Base-by-base conservation (phyloP, 441 rosid genomes). In the Populus hybrid region DNA sequence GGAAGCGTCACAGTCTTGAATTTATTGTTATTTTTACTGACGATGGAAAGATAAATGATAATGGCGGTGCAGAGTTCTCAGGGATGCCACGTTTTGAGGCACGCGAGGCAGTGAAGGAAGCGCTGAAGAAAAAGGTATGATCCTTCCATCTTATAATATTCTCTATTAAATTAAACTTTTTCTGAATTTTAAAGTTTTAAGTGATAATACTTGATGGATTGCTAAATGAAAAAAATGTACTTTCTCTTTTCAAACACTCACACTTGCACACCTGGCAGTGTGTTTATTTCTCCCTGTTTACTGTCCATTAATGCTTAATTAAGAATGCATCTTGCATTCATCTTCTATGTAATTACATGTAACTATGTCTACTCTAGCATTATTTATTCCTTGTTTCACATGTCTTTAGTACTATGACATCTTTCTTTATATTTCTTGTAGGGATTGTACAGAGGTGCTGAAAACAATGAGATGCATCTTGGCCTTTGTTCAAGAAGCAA, bases 41-140 rank as follows among this genome's bases (percentile, higher is more conserved):
- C 84, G 97, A 94, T 80, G 98, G 99, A 57, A 90, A 89, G 75
- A 92, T 95, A 83, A 94, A 95, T 79, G 85, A 91, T 81, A 88
- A 91, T 79, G 98, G 50, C 14, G 50, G 98, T 70, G 36, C 87
- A 24, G 90, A 89, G 28, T 92, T 95, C 77, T 75, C 81, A 65
- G 99, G 94, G 79, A 89, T 95, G 97, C 97, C 89, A 59, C 97
- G 97, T 40, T 94, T 95, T 78, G 81, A 81, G 87, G 97, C 97
- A 69, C 98, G 99, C 79, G 93, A 86, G 77, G 93, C 91, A 69
- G 88, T 93, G 83, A 82, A 89, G 75, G 93, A 91, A 79, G 94
- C 97, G 69, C 77, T 95, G 75, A 81, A 87, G 83, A 85, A 89
- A 66, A 87, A 86, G 94, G 99, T 95, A 85, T n/a, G 4, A 4